A percentile compares a stretch with the other conserved stretches of the same genome.
Evolutionary conservation across 2,329 filamentous ascomycete genomes (phyloP).

Genomic region (Aureobasidium sp.): DNA sequence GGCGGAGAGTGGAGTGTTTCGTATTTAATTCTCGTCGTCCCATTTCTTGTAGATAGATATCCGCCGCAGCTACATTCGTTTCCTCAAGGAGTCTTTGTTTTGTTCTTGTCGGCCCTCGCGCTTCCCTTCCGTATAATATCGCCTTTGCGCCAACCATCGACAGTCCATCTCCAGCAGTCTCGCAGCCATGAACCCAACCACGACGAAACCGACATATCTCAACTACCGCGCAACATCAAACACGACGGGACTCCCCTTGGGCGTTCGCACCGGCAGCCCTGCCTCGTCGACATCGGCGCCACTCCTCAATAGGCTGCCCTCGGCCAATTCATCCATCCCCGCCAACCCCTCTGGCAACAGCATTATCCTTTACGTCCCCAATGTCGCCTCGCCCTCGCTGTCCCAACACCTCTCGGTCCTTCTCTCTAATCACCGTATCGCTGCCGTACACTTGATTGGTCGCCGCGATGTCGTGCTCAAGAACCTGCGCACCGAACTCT

Average conservation of each 20-base stretch:
- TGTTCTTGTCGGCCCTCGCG: neutral
- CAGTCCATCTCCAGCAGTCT: neutral
- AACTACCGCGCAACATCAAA: slow-evolving; percentile 4
- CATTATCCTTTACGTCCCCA: slow-evolving; percentile 11
- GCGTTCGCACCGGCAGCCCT: neutral
- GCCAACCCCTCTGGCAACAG: slow-evolving; percentile 1
- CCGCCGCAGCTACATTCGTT: neutral
- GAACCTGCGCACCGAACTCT: slow-evolving; percentile 6
- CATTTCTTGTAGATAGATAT: neutral
- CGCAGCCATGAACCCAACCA: slow-evolving; percentile 1
- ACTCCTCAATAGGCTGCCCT: neutral
- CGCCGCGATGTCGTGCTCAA: slow-evolving; percentile 7
- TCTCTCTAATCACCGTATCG: neutral
- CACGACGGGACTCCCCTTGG: neutral
- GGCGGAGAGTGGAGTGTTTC: neutral
- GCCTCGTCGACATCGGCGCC: neutral
- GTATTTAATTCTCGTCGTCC: slow-evolving; percentile 3
- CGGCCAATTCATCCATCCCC: neutral
- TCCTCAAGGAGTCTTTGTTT: neutral
- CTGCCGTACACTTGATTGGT: slow-evolving; percentile 4
- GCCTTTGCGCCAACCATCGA: neutral
- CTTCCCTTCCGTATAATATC: neutral
- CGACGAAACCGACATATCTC: slow-evolving; percentile 14
- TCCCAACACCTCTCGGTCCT: neutral
- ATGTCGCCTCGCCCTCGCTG: neutral